These are phyloP conservation scores for Naganishia antarctica DNA, from an alignment of 768 basidiomycete species.

Conservation along the genomic window DNA sequence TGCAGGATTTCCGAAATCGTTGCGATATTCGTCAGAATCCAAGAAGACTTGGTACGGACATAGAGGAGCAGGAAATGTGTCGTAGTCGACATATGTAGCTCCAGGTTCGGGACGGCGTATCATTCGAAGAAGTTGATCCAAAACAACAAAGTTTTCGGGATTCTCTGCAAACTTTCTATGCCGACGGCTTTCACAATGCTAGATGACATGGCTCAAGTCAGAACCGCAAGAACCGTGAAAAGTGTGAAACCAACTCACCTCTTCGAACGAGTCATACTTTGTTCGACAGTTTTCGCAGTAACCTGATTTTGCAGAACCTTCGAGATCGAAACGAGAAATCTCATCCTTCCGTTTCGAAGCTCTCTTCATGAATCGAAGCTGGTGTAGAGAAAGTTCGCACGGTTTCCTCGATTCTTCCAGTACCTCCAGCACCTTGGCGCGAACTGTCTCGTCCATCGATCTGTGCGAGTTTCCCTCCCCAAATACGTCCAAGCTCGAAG, in stretches of 20 bases:
- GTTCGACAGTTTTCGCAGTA: slow-evolving; percentile 94
- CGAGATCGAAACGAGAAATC: slow-evolving; percentile 8
- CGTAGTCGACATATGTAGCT: neutral
- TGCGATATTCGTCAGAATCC: neutral
- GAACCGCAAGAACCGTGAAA: no score
- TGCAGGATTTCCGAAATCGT: neutral
- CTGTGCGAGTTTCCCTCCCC: slow-evolving; percentile 5
- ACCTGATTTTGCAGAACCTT: slow-evolving; percentile 65
- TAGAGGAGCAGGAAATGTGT: neutral
- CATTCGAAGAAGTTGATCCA: slow-evolving; percentile 64
- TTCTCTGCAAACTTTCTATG: slow-evolving; percentile 79
- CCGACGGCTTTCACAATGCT: slow-evolving; percentile 70
- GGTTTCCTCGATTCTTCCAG: slow-evolving; percentile 30
- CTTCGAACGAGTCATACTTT: slow-evolving; percentile 81
- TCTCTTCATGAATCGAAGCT: slow-evolving; percentile 15
- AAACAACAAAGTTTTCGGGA: slow-evolving; percentile 67
- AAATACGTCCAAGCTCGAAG: slow-evolving; percentile 19
- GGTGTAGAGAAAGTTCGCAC: slow-evolving; percentile 10
- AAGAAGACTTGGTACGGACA: neutral
- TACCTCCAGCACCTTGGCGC: slow-evolving; percentile 25
- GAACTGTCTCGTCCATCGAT: slow-evolving; percentile 21
- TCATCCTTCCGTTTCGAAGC: slow-evolving; percentile 5
- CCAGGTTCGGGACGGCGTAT: slow-evolving; percentile 34
- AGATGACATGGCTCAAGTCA: neutral
- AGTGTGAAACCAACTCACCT: slow-evolving; percentile 54